These are phyloP conservation scores for Xylariales sp. DNA, from an alignment of 2,329 filamentous ascomycete genomes.

Conservation along the genomic window DNA sequence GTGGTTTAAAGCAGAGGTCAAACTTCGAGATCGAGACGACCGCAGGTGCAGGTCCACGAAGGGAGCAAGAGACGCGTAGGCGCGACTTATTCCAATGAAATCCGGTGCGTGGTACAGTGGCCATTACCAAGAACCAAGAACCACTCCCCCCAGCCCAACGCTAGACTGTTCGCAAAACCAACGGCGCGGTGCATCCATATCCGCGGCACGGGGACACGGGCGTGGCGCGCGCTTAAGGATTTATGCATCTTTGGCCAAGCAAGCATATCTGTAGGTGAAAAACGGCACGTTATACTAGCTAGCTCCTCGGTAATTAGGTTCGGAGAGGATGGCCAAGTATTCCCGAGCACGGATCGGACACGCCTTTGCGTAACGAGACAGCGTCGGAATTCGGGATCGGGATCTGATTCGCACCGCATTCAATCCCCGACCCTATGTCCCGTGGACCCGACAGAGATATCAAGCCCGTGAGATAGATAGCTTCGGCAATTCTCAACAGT, in stretches of 20 bases:
- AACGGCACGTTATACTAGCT: no score
- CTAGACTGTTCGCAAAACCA: no score
- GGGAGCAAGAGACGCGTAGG: not conserved
- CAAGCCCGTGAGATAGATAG: no score
- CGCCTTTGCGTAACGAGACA: not conserved
- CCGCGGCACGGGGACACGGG: no score
- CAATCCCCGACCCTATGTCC: no score
- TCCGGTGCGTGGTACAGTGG: not conserved
- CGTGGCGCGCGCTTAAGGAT: no score
- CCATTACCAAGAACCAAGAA: not conserved
- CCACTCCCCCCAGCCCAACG: no score
- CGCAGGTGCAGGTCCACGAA: not conserved
- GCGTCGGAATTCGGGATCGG: not conserved
- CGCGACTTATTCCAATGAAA: not conserved
- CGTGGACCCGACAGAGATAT: no score
- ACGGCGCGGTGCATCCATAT: no score
- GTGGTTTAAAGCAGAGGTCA: not conserved
- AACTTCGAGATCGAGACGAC: not conserved
- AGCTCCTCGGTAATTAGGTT: not conserved
- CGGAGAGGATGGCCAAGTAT: not conserved
- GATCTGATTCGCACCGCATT: not conserved
- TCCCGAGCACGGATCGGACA: not conserved
- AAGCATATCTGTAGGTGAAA: no score
- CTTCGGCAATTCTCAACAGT: not conserved
- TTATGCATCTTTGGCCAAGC: no score